These are phyloP conservation scores for Russula abietina DNA, from an alignment of 768 basidiomycete genomes.

Conservation along the genomic window DNA sequence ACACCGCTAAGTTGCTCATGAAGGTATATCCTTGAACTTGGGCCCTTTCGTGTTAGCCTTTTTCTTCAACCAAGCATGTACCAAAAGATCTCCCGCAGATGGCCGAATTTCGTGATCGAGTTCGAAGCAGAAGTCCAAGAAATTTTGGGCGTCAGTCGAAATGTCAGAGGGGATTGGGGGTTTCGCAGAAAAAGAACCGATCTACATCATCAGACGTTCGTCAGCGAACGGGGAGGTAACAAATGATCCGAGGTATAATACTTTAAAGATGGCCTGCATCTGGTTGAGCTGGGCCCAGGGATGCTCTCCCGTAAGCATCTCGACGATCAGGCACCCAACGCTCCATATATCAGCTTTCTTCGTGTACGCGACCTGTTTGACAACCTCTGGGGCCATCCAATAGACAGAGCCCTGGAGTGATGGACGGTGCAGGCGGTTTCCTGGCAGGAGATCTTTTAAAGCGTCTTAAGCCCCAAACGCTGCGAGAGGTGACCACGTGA, in stretches of 20 bases:
- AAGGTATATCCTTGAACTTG: slow-evolving; percentile 6
- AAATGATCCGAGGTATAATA: slow-evolving; percentile 29
- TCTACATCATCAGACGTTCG: slow-evolving; percentile 42
- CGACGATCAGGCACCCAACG: slow-evolving; percentile 89
- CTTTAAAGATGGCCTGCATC: slow-evolving; percentile 99
- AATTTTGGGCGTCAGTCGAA: slow-evolving; percentile 79
- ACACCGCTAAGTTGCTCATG: neutral
- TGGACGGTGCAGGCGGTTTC: slow-evolving; percentile 75
- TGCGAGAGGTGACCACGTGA: slow-evolving; percentile 24
- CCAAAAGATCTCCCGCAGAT: slow-evolving; percentile 66
- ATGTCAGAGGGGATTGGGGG: slow-evolving; percentile 90
- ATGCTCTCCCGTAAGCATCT: slow-evolving; percentile 95
- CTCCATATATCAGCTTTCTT: slow-evolving; percentile 96
- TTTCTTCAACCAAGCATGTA: slow-evolving; percentile 61
- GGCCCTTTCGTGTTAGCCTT: slow-evolving; percentile 10
- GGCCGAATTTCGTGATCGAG: slow-evolving; percentile 77
- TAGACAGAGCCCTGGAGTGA: slow-evolving; percentile 97
- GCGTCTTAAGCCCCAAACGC: neutral
- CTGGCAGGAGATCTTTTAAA: slow-evolving; percentile 40
- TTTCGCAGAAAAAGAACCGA: slow-evolving; percentile 81
- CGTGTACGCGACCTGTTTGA: slow-evolving; percentile 91
- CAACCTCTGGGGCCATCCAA: slow-evolving; percentile 99
- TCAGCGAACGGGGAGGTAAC: neutral
- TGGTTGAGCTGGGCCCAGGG: slow-evolving; percentile 94
- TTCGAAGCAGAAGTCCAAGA: slow-evolving; percentile 82